Evolutionary conservation across 2,329 filamentous ascomycete species (phyloP).

Genomic region (Scedosporium apiospermum): DNA sequence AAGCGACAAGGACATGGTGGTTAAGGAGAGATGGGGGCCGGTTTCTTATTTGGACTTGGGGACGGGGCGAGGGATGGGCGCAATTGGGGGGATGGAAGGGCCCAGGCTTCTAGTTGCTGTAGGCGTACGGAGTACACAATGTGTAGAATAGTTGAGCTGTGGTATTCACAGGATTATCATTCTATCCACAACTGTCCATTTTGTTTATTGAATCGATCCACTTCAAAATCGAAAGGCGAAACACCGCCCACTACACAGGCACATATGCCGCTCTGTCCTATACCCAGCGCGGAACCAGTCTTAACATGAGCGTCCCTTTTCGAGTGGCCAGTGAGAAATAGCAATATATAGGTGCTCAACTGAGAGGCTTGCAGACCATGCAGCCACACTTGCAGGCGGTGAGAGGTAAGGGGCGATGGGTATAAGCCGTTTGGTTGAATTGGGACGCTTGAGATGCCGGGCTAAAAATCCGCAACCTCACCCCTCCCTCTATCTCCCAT

Average conservation of each 20-base stretch:
- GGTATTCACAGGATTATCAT: no score
- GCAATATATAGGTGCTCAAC: not conserved
- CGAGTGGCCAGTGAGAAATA: not conserved
- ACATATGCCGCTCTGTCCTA: no score
- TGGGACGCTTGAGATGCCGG: not conserved
- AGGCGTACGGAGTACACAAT: no score
- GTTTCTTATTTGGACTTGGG: not conserved
- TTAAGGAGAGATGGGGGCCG: not conserved
- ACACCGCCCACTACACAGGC: no score
- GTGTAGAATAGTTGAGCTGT: no score
- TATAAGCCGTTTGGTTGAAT: constrained; percentile 3
- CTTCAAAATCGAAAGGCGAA: no score
- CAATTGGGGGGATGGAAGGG: not conserved
- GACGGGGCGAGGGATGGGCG: not conserved
- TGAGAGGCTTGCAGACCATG: not conserved
- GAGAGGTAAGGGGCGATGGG: constrained; percentile 1
- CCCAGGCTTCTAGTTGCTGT: no score
- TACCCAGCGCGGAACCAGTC: no score
- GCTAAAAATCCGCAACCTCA: not conserved
- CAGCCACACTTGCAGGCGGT: constrained; percentile 4
- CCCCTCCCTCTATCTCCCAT: not conserved
- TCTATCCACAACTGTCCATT: no score
- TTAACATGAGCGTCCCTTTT: no score
- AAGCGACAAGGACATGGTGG: not conserved
- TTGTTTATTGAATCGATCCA: no score